Conservation (phyloP, 2,329 filamentous ascomycete species). For the Aspergillus sp. region DNA sequence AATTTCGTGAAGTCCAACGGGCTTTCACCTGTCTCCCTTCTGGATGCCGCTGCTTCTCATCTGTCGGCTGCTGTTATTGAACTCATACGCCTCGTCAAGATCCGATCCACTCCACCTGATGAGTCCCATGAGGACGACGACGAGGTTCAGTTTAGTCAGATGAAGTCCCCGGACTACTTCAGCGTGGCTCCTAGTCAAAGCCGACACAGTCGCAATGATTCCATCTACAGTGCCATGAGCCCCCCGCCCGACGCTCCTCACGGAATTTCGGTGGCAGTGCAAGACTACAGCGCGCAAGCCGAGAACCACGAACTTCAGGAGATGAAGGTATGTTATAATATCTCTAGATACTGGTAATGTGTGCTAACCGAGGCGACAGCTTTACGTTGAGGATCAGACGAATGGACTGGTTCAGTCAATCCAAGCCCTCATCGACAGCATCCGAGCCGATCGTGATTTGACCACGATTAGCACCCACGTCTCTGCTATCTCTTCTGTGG, state of each 20-base stretch:
- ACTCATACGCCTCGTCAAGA: constrained; percentile 79
- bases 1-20: constrained; percentile 83
- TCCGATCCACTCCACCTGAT: constrained; percentile 71
- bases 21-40: constrained; percentile 85
- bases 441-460: constrained; percentile 66
- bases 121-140: constrained; percentile 80
- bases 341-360: constrained; percentile 11
- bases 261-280: constrained; percentile 34
- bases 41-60: constrained; percentile 92
- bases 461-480: constrained; percentile 70
- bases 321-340: constrained; percentile 55
- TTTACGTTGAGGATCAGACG: constrained; percentile 82
- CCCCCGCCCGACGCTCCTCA: constrained; percentile 56
- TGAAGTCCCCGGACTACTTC: constrained; percentile 70
- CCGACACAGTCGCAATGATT: constrained; percentile 66
- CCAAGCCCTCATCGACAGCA: constrained; percentile 74
- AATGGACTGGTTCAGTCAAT: constrained; percentile 77
- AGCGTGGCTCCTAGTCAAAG: constrained; percentile 54
- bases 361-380: constrained; percentile 46
- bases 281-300: constrained; percentile 45
- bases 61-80: constrained; percentile 84
- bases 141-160: constrained; percentile 63
- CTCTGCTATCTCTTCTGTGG: constrained; percentile 67
- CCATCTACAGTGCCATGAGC: constrained; percentile 72
- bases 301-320: constrained; percentile 58